Percentiles rank a stretch among this genome's conserved stretches.
phyloP scores from a whole-genome alignment of 805 yeast genomes.

The Lipomyces japonicus region DNA sequence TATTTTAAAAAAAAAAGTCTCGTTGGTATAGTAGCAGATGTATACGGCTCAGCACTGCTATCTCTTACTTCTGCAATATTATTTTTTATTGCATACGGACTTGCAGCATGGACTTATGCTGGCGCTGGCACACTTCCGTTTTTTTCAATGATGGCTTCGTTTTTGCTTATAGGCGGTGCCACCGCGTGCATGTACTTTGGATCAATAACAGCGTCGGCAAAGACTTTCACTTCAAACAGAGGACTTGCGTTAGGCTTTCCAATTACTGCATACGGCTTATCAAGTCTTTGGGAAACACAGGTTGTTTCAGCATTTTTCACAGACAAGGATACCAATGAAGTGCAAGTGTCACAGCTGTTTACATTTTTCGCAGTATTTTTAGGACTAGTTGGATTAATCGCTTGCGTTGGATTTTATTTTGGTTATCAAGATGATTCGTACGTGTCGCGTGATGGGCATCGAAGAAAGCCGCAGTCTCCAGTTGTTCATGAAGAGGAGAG shows the following conservation, averaged over 20 bases:
- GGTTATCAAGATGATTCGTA: constrained; percentile 8
- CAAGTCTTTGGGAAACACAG: constrained; percentile 72
- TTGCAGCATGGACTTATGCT: constrained; percentile 28
- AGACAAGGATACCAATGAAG: constrained; percentile 26
- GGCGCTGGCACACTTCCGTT: constrained; percentile 13
- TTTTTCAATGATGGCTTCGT: constrained; percentile 32
- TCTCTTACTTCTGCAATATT: constrained; percentile 23
- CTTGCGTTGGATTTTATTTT: constrained; percentile 17
- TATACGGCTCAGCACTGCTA: constrained; percentile 27
- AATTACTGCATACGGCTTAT: constrained; percentile 79
- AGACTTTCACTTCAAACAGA: constrained; percentile 42
- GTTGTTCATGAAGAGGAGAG: constrained; percentile 2
- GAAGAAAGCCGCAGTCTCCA: not conserved
- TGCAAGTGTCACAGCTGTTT: constrained; percentile 25
- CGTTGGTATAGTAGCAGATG: constrained; percentile 29
- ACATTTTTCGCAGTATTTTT: constrained; percentile 26
- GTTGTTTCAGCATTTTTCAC: constrained; percentile 43
- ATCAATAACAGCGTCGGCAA: constrained; percentile 33
- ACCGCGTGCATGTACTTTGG: constrained; percentile 41
- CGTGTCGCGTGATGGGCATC: not conserved
- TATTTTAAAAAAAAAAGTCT: constrained; percentile 9
- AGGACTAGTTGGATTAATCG: constrained; percentile 19
- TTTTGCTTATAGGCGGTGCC: constrained; percentile 40
- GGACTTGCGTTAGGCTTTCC: constrained; percentile 85
- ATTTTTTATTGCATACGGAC: constrained; percentile 25